Evolutionary conservation across 257 asterid genomes (phyloP).

Genomic region (Lycium barbarum): DNA sequence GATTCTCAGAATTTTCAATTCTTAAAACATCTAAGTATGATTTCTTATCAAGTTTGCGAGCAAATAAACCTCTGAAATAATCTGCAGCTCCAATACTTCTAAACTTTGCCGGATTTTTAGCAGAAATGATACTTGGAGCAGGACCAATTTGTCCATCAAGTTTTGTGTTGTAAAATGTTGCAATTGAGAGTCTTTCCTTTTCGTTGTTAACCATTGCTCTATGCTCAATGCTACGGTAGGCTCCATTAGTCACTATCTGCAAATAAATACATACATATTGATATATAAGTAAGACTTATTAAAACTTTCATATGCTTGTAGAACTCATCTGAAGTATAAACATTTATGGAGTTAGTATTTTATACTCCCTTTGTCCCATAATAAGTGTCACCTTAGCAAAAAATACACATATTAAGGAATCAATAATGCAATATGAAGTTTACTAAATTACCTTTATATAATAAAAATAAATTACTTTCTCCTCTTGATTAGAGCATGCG

Average conservation of each 20-base stretch:
- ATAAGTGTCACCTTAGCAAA: too few relatives aligned
- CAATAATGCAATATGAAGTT: too few relatives aligned
- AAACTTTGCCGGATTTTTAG: slow-evolving; percentile 52
- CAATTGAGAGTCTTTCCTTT: slow-evolving; percentile 55
- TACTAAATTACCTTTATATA: too few relatives aligned
- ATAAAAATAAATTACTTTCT: too few relatives aligned
- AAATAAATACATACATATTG: not conserved
- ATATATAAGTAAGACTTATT: not conserved
- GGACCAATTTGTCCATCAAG: slow-evolving; percentile 42
- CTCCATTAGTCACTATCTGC: slow-evolving; percentile 56
- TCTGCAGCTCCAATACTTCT: slow-evolving; percentile 42
- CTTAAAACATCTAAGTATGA: slow-evolving; percentile 52
- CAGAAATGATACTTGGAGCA: slow-evolving; percentile 46
- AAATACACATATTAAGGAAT: too few relatives aligned
- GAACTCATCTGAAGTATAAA: not conserved
- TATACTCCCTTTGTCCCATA: not conserved
- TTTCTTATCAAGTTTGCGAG: slow-evolving; percentile 55
- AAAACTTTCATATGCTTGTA: not conserved
- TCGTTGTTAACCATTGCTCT: slow-evolving; percentile 46
- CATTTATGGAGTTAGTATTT: not conserved
- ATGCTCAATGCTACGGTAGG: slow-evolving; percentile 59
- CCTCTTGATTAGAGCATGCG: too few relatives aligned
- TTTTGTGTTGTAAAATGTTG: slow-evolving; percentile 43
- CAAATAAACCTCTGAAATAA: slow-evolving; percentile 37
- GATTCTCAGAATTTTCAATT: slow-evolving; percentile 30